A percentile compares a stretch with the other conserved stretches of the same genome.
Evolutionary conservation across 208 protist species (phyloP).

Genomic region (Acanthamoeba quina): DNA sequence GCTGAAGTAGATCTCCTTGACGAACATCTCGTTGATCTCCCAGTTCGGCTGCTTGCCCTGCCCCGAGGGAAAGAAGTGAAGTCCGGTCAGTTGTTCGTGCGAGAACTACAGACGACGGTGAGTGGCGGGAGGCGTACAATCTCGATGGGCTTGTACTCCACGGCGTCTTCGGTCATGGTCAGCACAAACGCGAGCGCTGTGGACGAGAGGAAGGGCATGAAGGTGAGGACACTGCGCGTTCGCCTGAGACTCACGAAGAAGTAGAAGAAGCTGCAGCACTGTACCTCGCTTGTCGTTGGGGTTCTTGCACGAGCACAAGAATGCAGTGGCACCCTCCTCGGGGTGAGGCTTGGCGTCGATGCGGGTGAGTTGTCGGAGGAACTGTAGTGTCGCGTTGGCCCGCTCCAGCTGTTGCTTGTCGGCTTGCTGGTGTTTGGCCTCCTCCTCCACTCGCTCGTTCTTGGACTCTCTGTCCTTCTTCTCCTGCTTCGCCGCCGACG

Average conservation of each 20-base stretch:
- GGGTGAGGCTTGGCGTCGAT: constrained; percentile 43
- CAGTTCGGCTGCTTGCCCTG: constrained; percentile 65
- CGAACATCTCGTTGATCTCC: constrained; percentile 69
- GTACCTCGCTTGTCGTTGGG: constrained; percentile 37
- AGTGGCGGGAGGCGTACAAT: neutral
- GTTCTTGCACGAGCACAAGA: constrained; percentile 50
- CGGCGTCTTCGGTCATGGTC: neutral
- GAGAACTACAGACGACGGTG: neutral
- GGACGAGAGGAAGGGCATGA: neutral
- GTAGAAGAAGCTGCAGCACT: too few species aligned
- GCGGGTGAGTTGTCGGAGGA: constrained; percentile 1
- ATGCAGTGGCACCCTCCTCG: neutral
- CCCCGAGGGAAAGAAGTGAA: neutral
- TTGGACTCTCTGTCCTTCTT: too few species aligned
- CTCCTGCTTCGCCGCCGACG: neutral
- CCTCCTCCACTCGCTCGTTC: neutral
- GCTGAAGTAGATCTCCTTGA: constrained; percentile 72
- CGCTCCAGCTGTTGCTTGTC: neutral
- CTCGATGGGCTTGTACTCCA: constrained; percentile 48
- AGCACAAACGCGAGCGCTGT: neutral
- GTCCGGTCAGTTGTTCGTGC: neutral
- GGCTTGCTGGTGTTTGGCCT: neutral
- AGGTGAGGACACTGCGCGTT: too few species aligned
- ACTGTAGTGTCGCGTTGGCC: neutral
- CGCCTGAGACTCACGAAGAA: too few species aligned